Conservation (phyloP, 2,329 filamentous ascomycete genomes). For the Hymenoscyphus fraxineus region DNA sequence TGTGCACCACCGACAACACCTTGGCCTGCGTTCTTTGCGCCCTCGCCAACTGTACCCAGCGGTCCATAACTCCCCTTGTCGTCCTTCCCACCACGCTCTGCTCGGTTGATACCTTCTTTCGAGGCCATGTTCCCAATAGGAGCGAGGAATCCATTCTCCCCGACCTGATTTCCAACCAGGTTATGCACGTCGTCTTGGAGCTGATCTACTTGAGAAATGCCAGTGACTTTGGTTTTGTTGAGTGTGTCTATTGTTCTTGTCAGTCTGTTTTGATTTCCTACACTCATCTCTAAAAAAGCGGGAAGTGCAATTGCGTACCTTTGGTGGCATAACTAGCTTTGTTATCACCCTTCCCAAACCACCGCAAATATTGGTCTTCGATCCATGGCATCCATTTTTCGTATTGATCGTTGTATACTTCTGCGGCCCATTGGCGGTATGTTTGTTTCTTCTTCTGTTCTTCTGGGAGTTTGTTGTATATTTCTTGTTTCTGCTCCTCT, state of each 20-base stretch:
- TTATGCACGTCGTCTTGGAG: constrained; percentile 65
- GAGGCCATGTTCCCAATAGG: constrained; percentile 59
- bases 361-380: constrained; percentile 67
- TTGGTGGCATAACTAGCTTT: constrained; percentile 69
- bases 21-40: constrained; percentile 11
- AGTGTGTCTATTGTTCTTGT: constrained; percentile 52
- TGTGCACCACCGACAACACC: constrained; percentile 17
- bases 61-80: constrained; percentile 44
- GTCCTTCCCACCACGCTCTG: constrained; percentile 61
- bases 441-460: constrained; percentile 25
- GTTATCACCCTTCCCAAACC: constrained; percentile 69
- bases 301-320: constrained; percentile 42
- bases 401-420: constrained; percentile 68
- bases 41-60: constrained; percentile 13
- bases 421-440: constrained; percentile 53
- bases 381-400: constrained; percentile 75
- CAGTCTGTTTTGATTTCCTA: not conserved
- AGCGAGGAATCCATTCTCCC: constrained; percentile 63
- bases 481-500: constrained; percentile 21
- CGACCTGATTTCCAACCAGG: constrained; percentile 60
- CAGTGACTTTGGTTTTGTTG: constrained; percentile 66
- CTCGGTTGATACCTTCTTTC: constrained; percentile 63
- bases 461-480: constrained; percentile 20
- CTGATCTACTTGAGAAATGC: constrained; percentile 61
- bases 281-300: not conserved